A percentile compares a stretch with the other conserved stretches of the same genome.
Evolutionary conservation across 805 yeast genomes (phyloP).

Genomic region (Myxozyma melibiosi): DNA sequence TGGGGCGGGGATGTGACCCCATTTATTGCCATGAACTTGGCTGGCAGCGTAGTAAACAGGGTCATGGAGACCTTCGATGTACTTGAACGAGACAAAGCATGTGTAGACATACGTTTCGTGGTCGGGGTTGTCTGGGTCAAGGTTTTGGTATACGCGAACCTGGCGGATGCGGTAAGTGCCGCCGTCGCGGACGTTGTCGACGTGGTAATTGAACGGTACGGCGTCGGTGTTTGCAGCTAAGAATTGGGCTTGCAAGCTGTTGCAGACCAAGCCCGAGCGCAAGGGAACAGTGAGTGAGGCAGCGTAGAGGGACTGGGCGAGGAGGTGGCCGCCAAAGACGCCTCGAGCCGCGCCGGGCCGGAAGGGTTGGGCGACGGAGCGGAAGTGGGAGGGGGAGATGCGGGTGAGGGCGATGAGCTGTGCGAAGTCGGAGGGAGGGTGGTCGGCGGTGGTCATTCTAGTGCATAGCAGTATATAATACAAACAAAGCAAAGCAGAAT

Average conservation of each 20-base stretch:
- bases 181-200: conserved; percentile 19
- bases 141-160: conserved; percentile 13
- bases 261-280: background rate
- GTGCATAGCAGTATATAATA: no score
- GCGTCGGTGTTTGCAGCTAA: conserved; percentile 8
- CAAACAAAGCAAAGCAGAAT: no score
- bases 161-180: conserved; percentile 7
- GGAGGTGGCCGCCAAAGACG: conserved; percentile 26
- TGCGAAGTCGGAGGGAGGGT: conserved; percentile 20
- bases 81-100: conserved; percentile 10
- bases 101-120: background rate
- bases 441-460: background rate
- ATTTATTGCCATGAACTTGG: background rate
- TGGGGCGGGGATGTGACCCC: conserved; percentile 14
- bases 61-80: background rate
- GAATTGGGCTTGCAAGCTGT: conserved; percentile 20
- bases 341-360: conserved; percentile 13
- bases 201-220: conserved; percentile 15
- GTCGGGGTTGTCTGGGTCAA: background rate
- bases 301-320: conserved; percentile 23
- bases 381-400: background rate
- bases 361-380: conserved; percentile 9
- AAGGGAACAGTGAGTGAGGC: conserved; percentile 14
- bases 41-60: background rate
- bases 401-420: conserved; percentile 9